phyloP scores from a whole-genome alignment of 2,329 filamentous ascomycete genomes.

The Microdochium trichocladiopsis region DNA sequence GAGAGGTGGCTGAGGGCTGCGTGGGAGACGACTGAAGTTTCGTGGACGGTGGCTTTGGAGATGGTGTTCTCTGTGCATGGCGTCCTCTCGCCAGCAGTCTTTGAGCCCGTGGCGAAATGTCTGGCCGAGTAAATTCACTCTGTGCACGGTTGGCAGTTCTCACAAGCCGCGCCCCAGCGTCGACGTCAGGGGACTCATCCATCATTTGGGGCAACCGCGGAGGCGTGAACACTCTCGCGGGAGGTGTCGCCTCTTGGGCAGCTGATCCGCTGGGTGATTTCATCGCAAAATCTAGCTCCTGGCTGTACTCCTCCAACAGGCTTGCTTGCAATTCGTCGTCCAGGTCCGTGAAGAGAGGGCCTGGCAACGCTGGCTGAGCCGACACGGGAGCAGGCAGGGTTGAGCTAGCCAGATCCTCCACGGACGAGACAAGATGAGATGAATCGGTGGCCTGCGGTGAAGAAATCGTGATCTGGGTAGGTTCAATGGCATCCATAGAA shows the following conservation, averaged over 20 bases:
- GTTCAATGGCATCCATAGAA: no score
- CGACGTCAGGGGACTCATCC: conserved; percentile 2
- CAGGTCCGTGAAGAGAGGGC: not conserved
- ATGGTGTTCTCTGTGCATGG: not conserved
- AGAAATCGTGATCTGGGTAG: not conserved
- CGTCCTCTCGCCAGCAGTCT: not conserved
- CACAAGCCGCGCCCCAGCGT: conserved; percentile 17
- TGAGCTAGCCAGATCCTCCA: not conserved
- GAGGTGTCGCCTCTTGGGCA: not conserved
- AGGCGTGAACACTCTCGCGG: conserved; percentile 1
- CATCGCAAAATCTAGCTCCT: conserved; percentile 3
- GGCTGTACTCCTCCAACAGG: not conserved
- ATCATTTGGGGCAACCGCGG: conserved; percentile 7
- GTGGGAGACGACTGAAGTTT: not conserved
- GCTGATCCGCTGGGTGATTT: conserved; percentile 3
- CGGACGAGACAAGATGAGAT: no score
- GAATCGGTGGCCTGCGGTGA: no score
- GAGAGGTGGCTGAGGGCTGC: not conserved
- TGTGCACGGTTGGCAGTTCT: conserved; percentile 10
- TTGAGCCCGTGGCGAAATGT: not conserved
- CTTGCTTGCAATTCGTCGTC: conserved; percentile 2
- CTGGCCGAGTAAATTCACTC: not conserved
- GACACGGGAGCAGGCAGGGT: not conserved
- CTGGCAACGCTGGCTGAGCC: not conserved
- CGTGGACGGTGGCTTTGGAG: not conserved